phyloP scores from a whole-genome alignment of 1,284 basidiomycete species.

The Ceratorhiza oryzae-sativae region DNA sequence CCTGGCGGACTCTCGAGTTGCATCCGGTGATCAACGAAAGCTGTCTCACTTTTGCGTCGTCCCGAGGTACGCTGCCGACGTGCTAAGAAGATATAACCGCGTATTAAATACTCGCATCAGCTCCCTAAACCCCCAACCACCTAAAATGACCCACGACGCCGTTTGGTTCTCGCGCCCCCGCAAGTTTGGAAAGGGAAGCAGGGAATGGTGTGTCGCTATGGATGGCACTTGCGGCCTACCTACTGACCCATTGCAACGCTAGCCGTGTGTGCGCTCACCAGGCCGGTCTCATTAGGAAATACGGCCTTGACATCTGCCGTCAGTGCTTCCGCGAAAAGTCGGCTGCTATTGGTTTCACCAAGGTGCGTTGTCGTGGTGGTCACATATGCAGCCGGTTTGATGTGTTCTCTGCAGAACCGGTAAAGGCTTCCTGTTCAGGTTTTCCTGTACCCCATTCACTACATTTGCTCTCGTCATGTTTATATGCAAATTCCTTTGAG shows the following conservation, averaged over 20 bases:
- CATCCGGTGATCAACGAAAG: slow-evolving; percentile 36
- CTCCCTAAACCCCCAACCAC: not conserved
- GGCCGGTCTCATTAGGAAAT: slow-evolving; percentile 95
- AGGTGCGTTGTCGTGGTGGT: slow-evolving; percentile 63
- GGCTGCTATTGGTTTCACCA: slow-evolving; percentile 90
- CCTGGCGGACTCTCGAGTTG: slow-evolving; percentile 4
- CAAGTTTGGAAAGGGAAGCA: slow-evolving; percentile 94
- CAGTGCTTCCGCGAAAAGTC: slow-evolving; percentile 99
- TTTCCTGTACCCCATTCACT: not conserved
- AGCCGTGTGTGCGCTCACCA: slow-evolving; percentile 96
- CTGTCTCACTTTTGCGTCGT: slow-evolving; percentile 4
- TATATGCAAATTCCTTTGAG: slow-evolving; percentile 37
- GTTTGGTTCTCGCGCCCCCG: slow-evolving; percentile 93
- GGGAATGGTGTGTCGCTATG: slow-evolving; percentile 76
- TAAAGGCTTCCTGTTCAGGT: slow-evolving; percentile 34
- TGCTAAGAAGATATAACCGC: not conserved
- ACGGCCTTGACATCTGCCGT: slow-evolving; percentile 94
- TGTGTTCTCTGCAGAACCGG: slow-evolving; percentile 41
- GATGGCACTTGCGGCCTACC: not conserved
- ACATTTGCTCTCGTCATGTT: slow-evolving; percentile 39
- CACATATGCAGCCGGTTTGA: not conserved
- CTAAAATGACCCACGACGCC: slow-evolving; percentile 88
- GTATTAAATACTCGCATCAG: not conserved
- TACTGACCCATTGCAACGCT: slow-evolving; percentile 28
- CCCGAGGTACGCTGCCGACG: slow-evolving; percentile 15